These are phyloP conservation scores for Sclerotinia glacialis DNA, from an alignment of 2,329 filamentous ascomycete species.

Conservation along the genomic window DNA sequence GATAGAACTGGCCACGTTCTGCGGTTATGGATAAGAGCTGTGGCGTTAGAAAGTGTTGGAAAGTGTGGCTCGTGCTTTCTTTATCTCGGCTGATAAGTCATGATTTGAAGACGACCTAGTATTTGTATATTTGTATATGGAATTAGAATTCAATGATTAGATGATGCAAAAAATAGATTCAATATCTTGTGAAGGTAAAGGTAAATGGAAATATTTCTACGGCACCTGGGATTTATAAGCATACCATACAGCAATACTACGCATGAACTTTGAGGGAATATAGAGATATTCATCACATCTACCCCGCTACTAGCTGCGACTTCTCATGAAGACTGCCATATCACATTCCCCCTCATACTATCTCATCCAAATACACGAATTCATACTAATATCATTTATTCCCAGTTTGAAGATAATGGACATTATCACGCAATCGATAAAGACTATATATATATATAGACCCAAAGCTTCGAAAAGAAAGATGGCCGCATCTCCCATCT, in stretches of 20 bases:
- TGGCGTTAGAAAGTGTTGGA: background rate
- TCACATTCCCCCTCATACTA: background rate
- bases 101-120: background rate
- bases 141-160: too few species aligned
- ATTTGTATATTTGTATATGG: background rate
- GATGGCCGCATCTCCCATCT: too few species aligned
- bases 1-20: constrained; percentile 20
- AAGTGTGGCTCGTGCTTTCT: constrained; percentile 17
- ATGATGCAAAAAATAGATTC: too few species aligned
- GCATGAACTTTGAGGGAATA: background rate
- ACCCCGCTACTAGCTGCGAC: background rate
- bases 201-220: background rate
- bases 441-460: too few species aligned
- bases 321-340: background rate
- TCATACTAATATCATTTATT: background rate
- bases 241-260: background rate
- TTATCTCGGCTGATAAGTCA: background rate
- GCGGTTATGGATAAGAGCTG: constrained; percentile 7
- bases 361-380: background rate
- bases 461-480: too few species aligned
- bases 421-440: too few species aligned
- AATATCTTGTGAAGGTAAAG: too few species aligned
- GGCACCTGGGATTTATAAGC: background rate
- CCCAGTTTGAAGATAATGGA: background rate
- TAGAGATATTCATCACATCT: background rate